phyloP scores from a whole-genome alignment of 768 basidiomycete genomes.

The Rhizopogon rudus region DNA sequence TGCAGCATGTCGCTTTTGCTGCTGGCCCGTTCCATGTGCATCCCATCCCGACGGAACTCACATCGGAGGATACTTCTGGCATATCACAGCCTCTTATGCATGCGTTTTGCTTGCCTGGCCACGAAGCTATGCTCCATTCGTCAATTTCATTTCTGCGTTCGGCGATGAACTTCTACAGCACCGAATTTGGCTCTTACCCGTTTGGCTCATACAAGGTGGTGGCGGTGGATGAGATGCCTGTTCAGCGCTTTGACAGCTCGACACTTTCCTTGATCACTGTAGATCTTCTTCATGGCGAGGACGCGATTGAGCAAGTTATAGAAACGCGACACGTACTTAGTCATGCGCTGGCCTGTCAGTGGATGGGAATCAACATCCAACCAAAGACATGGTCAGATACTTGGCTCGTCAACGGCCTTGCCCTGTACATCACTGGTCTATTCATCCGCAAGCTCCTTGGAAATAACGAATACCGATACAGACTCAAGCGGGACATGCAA shows the following conservation, averaged over 20 bases:
- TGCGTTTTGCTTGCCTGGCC: conserved; percentile 90
- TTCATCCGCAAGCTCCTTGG: conserved; percentile 86
- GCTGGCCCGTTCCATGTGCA: conserved; percentile 90
- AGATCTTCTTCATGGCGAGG: conserved; percentile 82
- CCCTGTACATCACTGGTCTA: conserved; percentile 84
- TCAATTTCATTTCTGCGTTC: conserved; percentile 76
- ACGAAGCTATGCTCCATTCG: conserved; percentile 63
- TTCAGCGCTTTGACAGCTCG: conserved; percentile 79
- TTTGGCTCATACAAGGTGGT: conserved; percentile 93
- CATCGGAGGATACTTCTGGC: conserved; percentile 55
- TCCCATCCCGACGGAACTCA: conserved; percentile 58
- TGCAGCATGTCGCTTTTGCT: conserved; percentile 95
- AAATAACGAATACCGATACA: conserved; percentile 95
- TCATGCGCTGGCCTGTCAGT: conserved; percentile 91
- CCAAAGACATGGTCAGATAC: conserved; percentile 90
- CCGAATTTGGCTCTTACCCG: conserved; percentile 93
- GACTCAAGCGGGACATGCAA: conserved; percentile 94
- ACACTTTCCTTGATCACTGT: conserved; percentile 74
- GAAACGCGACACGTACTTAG: conserved; percentile 84
- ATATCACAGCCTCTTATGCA: conserved; percentile 74
- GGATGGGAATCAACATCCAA: conserved; percentile 95
- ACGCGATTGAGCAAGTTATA: conserved; percentile 89
- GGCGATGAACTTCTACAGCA: conserved; percentile 89
- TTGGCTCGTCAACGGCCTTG: conserved; percentile 95
- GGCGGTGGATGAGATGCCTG: conserved; percentile 86